A percentile compares a stretch with the other conserved stretches of the same genome.
Evolutionary conservation across 2,329 filamentous ascomycete genomes (phyloP).

Genomic region (Phialemoniopsis sp.): DNA sequence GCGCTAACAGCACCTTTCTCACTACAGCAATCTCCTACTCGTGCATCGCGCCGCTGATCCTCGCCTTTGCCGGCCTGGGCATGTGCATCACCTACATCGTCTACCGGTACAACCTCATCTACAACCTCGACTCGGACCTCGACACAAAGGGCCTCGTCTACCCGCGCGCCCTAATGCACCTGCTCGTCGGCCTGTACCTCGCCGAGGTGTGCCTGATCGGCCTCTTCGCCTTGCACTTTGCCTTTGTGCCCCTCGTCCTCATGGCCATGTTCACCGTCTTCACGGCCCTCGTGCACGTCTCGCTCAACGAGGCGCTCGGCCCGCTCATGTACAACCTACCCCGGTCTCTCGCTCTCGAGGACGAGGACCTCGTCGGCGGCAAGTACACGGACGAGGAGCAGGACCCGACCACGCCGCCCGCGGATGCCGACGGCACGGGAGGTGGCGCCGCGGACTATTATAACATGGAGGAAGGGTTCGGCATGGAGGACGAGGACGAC

Average conservation of each 20-base stretch:
- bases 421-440: neutral
- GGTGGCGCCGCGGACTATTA: conserved; percentile 22
- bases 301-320: conserved; percentile 63
- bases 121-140: conserved; percentile 71
- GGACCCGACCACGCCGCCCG: neutral
- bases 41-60: conserved; percentile 76
- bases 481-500: conserved; percentile 35
- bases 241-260: conserved; percentile 66
- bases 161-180: conserved; percentile 81
- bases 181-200: conserved; percentile 77
- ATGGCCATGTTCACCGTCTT: conserved; percentile 75
- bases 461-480: conserved; percentile 19
- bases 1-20: too few relatives aligned
- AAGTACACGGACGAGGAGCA: conserved; percentile 4
- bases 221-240: conserved; percentile 67
- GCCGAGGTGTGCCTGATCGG: conserved; percentile 76
- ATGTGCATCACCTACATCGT: conserved; percentile 77
- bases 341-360: conserved; percentile 50
- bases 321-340: conserved; percentile 72
- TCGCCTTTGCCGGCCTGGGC: conserved; percentile 75
- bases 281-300: conserved; percentile 71
- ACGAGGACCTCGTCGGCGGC: conserved; percentile 15
- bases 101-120: conserved; percentile 84
- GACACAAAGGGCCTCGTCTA: conserved; percentile 90
- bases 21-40: conserved; percentile 67